Percentiles rank a stretch among this genome's conserved stretches.
Evolutionary conservation across 441 rosid species (phyloP).

Genomic region (Dalechampia spathulata): DNA sequence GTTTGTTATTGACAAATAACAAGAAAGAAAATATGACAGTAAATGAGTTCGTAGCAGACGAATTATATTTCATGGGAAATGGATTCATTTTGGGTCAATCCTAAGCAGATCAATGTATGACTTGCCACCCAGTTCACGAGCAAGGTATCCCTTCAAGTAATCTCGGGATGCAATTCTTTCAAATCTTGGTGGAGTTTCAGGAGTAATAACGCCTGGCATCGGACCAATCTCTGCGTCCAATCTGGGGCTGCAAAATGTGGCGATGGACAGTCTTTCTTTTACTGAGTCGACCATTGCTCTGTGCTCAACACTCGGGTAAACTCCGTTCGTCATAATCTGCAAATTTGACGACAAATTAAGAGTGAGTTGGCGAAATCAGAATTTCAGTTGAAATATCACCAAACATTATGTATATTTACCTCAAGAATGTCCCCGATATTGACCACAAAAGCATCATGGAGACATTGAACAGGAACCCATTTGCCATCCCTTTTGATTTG

Average conservation of each 20-base stretch:
- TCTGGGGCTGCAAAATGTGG: slow-evolving; percentile 23
- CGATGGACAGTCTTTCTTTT: slow-evolving; percentile 24
- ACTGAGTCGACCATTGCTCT: slow-evolving; percentile 23
- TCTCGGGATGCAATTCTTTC: slow-evolving; percentile 5
- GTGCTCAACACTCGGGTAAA: slow-evolving; percentile 26
- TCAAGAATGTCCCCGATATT: slow-evolving; percentile 39
- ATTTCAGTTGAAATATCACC: no score
- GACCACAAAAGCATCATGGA: slow-evolving; percentile 29
- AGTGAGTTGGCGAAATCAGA: no score
- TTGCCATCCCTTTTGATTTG: slow-evolving; percentile 29
- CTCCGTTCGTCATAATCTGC: slow-evolving; percentile 1
- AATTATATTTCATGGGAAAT: no score
- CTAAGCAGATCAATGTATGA: slow-evolving; percentile 24
- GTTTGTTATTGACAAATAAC: no score
- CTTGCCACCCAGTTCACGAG: slow-evolving; percentile 20
- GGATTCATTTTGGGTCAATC: no score
- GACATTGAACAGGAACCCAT: slow-evolving; percentile 32
- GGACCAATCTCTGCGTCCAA: slow-evolving; percentile 21
- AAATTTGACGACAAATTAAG: no score
- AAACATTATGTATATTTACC: no score
- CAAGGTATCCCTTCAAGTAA: slow-evolving; percentile 11
- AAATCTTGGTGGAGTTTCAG: slow-evolving; percentile 17
- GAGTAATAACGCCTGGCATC: slow-evolving; percentile 19
- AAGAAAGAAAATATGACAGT: no score
- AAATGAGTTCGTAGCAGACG: no score